Base-by-base conservation (phyloP, 768 basidiomycete genomes). In the Cyathus striatus region DNA sequence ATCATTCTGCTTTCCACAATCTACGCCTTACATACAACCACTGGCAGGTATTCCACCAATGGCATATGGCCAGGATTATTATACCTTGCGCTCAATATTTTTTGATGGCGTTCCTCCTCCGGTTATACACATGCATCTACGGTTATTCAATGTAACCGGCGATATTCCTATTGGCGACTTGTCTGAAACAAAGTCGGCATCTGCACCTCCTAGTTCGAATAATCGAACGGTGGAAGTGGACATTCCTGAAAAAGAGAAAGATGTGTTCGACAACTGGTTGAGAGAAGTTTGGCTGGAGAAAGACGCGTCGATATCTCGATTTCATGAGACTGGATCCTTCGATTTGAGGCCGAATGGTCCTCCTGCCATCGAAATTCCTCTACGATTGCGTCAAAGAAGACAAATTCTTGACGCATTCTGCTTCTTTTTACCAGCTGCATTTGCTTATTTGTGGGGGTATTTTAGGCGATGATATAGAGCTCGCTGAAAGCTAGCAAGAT, bases 21-120 rank as follows among this genome's bases (percentile, higher is more conserved):
- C 49, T 39, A 35, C 6, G 32, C 41, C 43, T 57, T 16, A 58
- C 38, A 17, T 17, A 22, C 26, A 30, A 34, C n/a, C n/a, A n/a
- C n/a, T n/a, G n/a, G n/a, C 46, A 89, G 87, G 87, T 7, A 76
- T 95, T 30, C 90, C 92, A 13, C 73, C 78, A 2, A 71, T 76
- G 54, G 82, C 79, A 23, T 93, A 88, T 54, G 92, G 92, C 0
- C 93, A 96, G 62, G 75, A 79, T 18, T 90, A 83, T 60, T 97
- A 95, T 61, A 93, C 90, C 32, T 66, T 98, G 30, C 80, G 86
- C 32, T 93, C 92, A 5, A 83, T 96, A 47, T 96, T 95, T 64
- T 72, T 85, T 44, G 73, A 83, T 48, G 76, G 86, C 3, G 65
- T 90, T 3, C 74, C 93, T 3, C 93, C 95, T 1, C 95, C 94